These are phyloP conservation scores for Tulasnella sp. DNA, from an alignment of 768 basidiomycete species.

Conservation along the genomic window DNA sequence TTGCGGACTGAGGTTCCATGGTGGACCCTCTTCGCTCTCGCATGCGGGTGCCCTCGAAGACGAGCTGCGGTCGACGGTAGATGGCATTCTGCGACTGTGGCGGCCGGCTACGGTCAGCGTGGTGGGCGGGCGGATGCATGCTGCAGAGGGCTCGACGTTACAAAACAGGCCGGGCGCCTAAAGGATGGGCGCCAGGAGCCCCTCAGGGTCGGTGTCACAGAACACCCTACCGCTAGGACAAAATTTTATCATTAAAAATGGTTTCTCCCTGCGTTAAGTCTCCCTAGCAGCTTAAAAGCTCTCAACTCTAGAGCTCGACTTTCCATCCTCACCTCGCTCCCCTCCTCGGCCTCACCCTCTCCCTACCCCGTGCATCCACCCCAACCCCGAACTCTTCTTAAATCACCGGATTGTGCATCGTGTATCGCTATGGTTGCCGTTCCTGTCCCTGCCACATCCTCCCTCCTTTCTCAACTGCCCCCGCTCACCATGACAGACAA, in stretches of 20 bases:
- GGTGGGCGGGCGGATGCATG: neutral
- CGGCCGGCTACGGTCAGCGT: neutral
- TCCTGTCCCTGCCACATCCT: conserved; percentile 11
- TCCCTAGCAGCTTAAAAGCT: neutral
- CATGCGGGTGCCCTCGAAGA: neutral
- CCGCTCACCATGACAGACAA: neutral
- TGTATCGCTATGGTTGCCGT: conserved; percentile 7
- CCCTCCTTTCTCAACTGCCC: neutral
- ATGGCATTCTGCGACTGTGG: neutral
- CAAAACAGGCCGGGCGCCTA: neutral
- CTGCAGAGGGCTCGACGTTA: neutral
- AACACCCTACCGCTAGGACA: neutral
- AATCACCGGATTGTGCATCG: neutral
- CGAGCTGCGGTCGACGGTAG: neutral
- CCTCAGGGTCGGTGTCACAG: neutral
- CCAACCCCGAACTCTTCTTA: neutral
- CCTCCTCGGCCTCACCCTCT: neutral
- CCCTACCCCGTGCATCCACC: neutral
- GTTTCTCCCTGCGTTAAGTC: neutral
- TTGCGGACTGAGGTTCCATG: neutral
- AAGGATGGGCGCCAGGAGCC: neutral
- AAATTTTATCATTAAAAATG: conserved; percentile 1
- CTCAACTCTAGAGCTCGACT: neutral
- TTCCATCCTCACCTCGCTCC: neutral
- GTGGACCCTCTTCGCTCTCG: neutral